Evolutionary conservation across 805 yeast species (phyloP).

Genomic region (Ogataea pilisensis): DNA sequence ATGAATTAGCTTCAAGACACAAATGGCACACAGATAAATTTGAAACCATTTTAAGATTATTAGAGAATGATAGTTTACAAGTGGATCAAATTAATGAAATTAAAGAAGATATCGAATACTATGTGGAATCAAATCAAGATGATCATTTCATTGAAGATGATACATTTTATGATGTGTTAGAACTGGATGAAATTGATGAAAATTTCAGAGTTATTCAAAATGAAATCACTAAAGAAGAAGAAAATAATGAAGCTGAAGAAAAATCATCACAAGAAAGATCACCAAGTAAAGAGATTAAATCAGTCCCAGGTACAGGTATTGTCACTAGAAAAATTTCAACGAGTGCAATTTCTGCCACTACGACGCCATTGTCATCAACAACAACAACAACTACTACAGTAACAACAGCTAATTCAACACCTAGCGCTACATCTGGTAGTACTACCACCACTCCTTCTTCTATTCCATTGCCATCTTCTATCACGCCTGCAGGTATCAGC

Average conservation of each 20-base stretch:
- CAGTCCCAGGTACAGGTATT: constrained; percentile 15
- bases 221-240: constrained; percentile 17
- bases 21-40: constrained; percentile 72
- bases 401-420: not conserved
- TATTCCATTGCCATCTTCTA: constrained; percentile 12
- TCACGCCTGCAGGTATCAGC: constrained; percentile 9
- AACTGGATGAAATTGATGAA: constrained; percentile 49
- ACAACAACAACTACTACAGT: not conserved
- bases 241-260: constrained; percentile 8
- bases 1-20: constrained; percentile 65
- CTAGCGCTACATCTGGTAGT: not conserved
- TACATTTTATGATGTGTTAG: constrained; percentile 83
- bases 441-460: constrained; percentile 7
- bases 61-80: constrained; percentile 77
- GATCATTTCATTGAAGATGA: constrained; percentile 93
- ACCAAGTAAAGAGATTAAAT: constrained; percentile 2
- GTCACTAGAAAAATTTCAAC: constrained; percentile 10
- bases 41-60: constrained; percentile 69
- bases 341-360: not conserved
- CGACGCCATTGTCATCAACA: not conserved
- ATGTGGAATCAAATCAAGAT: constrained; percentile 90
- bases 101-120: constrained; percentile 87
- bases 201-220: constrained; percentile 22
- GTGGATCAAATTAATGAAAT: constrained; percentile 72
- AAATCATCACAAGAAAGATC: not conserved